Conservation (phyloP, 495 filamentous ascomycete genomes). For the Zalerion maritima region DNA sequence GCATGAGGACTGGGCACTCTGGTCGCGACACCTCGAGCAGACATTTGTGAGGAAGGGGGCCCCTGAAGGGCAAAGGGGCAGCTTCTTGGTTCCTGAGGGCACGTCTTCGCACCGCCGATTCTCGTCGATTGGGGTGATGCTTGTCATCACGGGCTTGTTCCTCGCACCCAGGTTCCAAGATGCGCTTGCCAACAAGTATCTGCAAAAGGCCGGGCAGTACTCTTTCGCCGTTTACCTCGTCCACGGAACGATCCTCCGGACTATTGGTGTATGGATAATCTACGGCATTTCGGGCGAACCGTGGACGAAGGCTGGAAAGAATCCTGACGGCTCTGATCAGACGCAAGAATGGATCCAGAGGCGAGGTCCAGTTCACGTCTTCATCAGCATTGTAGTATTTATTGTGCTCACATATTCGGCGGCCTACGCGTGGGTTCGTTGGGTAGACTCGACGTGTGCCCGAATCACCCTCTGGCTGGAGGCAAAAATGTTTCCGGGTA, state of each 20-base stretch:
- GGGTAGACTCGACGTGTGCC: conserved; percentile 51
- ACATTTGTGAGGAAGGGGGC: conserved; percentile 10
- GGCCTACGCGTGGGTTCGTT: conserved; percentile 48
- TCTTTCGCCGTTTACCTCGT: conserved; percentile 54
- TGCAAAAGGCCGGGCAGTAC: conserved; percentile 52
- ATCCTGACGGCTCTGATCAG: conserved; percentile 16
- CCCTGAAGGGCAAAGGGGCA: conserved; percentile 15
- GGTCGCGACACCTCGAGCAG: conserved; percentile 37
- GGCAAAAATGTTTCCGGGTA: conserved; percentile 38
- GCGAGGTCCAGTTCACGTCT: conserved; percentile 21
- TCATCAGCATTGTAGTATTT: conserved; percentile 14
- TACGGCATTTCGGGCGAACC: conserved; percentile 42
- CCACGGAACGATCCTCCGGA: conserved; percentile 49
- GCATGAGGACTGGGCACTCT: conserved; percentile 39
- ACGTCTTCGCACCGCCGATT: conserved; percentile 36
- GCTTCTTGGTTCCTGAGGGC: conserved; percentile 41
- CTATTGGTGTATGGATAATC: conserved; percentile 46
- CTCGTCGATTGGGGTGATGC: conserved; percentile 38
- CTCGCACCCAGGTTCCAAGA: conserved; percentile 40
- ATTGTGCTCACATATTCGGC: conserved; percentile 37
- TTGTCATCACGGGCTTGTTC: conserved; percentile 37
- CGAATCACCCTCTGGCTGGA: conserved; percentile 42
- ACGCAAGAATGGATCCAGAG: conserved; percentile 18
- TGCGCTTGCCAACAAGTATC: conserved; percentile 36
- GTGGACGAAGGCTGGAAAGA: conserved; percentile 19